A percentile compares a stretch with the other conserved stretches of the same genome.
phyloP scores from a whole-genome alignment of 257 asterid species.

The Perilla frutescens region DNA sequence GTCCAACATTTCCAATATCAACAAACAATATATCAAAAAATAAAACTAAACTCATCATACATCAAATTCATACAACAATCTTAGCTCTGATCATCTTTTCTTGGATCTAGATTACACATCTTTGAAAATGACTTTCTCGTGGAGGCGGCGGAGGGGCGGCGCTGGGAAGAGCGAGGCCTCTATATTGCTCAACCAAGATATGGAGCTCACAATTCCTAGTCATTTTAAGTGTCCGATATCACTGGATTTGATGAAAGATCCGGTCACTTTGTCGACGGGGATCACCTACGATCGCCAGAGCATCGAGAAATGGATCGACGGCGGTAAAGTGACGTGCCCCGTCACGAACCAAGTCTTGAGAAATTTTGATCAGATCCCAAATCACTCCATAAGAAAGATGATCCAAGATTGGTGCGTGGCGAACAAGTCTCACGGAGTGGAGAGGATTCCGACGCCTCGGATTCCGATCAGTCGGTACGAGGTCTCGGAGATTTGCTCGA shows the following conservation, averaged over 20 bases:
- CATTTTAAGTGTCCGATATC: slow-evolving; percentile 69
- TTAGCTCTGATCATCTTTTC: neutral
- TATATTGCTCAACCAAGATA: slow-evolving; percentile 17
- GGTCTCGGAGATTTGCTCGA: slow-evolving; percentile 49
- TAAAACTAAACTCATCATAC: neutral
- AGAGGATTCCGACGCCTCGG: slow-evolving; percentile 84
- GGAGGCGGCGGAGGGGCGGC: slow-evolving; percentile 51
- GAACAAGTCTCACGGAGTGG: slow-evolving; percentile 68
- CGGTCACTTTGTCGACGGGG: slow-evolving; percentile 67
- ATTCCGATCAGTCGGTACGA: slow-evolving; percentile 59
- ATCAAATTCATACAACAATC: slow-evolving; percentile 8
- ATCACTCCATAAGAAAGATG: slow-evolving; percentile 73
- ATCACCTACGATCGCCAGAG: slow-evolving; percentile 70
- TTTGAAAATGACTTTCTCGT: slow-evolving; percentile 43
- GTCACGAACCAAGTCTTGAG: slow-evolving; percentile 58
- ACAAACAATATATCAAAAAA: neutral
- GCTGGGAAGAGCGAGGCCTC: slow-evolving; percentile 29
- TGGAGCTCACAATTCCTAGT: slow-evolving; percentile 51
- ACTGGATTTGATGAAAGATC: slow-evolving; percentile 72
- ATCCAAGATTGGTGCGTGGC: slow-evolving; percentile 94
- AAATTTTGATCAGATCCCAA: slow-evolving; percentile 62
- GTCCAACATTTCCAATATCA: slow-evolving; percentile 14
- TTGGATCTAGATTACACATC: neutral
- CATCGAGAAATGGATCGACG: slow-evolving; percentile 69
- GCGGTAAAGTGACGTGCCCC: slow-evolving; percentile 56